Percentiles rank a stretch among this genome's conserved stretches.
These are phyloP conservation scores for Porphyra umbilicalis DNA, from an alignment of 31 red algal species.

Conservation along the genomic window DNA sequence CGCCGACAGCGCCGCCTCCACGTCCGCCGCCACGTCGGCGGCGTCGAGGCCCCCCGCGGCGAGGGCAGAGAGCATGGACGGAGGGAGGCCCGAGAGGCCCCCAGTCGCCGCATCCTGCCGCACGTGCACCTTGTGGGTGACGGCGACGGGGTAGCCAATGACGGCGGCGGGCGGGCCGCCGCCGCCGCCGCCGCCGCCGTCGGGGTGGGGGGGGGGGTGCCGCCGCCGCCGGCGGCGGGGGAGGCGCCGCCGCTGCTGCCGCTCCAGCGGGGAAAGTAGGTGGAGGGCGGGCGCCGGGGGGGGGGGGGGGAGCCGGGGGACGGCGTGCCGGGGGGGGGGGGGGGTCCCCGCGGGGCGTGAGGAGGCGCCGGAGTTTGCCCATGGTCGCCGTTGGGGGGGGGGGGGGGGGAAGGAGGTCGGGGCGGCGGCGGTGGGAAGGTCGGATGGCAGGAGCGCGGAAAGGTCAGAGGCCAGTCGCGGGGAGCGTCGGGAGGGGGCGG, in stretches of 20 bases:
- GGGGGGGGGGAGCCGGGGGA: not conserved
- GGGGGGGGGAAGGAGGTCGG: not conserved
- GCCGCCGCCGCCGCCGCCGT: not conserved
- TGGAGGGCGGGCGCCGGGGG: not conserved
- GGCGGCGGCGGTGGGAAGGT: too few species aligned
- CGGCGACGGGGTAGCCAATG: slow-evolving; percentile 6
- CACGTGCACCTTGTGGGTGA: slow-evolving; percentile 18
- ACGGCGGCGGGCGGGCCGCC: not conserved
- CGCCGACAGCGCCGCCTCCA: not conserved
- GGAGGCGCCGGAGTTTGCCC: not conserved
- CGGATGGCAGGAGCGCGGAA: too few species aligned
- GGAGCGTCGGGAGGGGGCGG: too few species aligned
- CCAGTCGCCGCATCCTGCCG: not conserved
- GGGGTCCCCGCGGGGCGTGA: not conserved
- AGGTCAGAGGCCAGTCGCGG: too few species aligned
- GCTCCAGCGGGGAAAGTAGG: not conserved
- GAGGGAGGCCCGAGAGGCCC: slow-evolving; percentile 1
- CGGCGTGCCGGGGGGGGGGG: not conserved
- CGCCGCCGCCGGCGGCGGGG: not conserved
- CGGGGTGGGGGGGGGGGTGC: not conserved
- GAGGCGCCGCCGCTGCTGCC: not conserved
- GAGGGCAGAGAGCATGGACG: not conserved
- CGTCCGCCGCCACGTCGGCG: not conserved
- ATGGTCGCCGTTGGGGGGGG: not conserved
- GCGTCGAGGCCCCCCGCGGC: not conserved